Evolutionary conservation across 2,329 filamentous ascomycete species (phyloP).

Genomic region (Coniochaeta pulveracea): DNA sequence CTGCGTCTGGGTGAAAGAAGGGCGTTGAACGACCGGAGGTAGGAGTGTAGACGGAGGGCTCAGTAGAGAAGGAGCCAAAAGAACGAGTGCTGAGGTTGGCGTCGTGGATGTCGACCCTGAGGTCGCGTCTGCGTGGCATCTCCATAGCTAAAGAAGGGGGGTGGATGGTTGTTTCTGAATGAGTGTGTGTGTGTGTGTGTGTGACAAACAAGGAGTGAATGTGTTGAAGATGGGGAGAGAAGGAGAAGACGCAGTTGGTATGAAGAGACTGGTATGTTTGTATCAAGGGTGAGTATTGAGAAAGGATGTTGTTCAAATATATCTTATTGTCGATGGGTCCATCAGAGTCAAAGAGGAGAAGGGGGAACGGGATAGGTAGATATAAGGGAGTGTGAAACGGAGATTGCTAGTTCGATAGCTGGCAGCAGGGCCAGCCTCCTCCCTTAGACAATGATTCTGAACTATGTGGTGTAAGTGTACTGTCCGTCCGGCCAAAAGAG

Average conservation of each 20-base stretch:
- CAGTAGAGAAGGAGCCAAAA: conserved; percentile 15
- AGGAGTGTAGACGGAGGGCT: conserved; percentile 5
- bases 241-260: not conserved
- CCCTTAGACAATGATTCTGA: conserved; percentile 5
- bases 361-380: not conserved
- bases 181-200: not conserved
- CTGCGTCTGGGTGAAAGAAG: conserved; percentile 6
- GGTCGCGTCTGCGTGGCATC: conserved; percentile 1
- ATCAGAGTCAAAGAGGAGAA: no score
- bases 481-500: no score
- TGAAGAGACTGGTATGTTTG: no score
- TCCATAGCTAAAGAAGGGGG: no score
- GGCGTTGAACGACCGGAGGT: conserved; percentile 21
- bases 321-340: no score
- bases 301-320: conserved; percentile 1
- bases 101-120: conserved; percentile 1
- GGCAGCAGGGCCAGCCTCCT: conserved; percentile 2
- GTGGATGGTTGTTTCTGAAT: not conserved
- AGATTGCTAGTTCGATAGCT: conserved; percentile 4
- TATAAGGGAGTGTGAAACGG: conserved; percentile 3
- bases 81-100: conserved; percentile 7
- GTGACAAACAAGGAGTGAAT: not conserved
- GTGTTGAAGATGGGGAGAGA: not conserved
- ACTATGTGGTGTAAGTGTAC: no score
- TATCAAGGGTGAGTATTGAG: not conserved